These are phyloP conservation scores for Clausena lansium DNA, from an alignment of 345 rosid genomes.

Conservation along the genomic window DNA sequence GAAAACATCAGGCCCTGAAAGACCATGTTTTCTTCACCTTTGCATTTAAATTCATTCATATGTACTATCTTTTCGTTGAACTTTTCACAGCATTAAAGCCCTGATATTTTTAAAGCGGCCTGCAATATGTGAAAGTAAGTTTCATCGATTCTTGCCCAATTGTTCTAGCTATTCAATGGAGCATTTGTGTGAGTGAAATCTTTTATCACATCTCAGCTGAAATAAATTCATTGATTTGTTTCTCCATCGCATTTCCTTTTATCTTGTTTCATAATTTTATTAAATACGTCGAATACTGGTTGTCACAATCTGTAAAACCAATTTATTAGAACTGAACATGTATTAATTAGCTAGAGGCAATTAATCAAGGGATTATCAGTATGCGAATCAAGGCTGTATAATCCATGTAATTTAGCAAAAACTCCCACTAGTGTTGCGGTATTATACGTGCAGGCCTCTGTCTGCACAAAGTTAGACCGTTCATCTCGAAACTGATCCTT, in stretches of 20 bases:
- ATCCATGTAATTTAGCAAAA: constrained; percentile 39
- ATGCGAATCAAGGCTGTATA: not conserved
- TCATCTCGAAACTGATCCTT: constrained; percentile 46
- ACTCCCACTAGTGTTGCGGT: constrained; percentile 54
- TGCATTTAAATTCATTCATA: not conserved
- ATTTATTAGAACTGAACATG: not conserved
- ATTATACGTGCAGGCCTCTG: constrained; percentile 68
- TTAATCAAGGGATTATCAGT: not conserved
- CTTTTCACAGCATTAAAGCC: not conserved
- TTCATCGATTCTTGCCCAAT: not conserved
- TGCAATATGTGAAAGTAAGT: not conserved
- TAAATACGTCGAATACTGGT: too few species aligned
- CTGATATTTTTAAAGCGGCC: not conserved
- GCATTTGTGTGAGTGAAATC: too few species aligned
- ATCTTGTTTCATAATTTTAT: too few species aligned
- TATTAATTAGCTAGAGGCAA: constrained; percentile 17
- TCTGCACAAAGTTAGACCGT: constrained; percentile 42
- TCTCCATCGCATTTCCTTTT: not conserved
- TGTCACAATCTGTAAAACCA: too few species aligned
- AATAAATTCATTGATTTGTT: not conserved
- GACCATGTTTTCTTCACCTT: not conserved
- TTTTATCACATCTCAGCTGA: not conserved
- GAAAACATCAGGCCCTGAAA: not conserved
- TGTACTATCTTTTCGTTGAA: not conserved
- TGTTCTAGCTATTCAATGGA: too few species aligned